Conservation (phyloP, 108 stramenopile species). For the Cyclotella baltica region DNA sequence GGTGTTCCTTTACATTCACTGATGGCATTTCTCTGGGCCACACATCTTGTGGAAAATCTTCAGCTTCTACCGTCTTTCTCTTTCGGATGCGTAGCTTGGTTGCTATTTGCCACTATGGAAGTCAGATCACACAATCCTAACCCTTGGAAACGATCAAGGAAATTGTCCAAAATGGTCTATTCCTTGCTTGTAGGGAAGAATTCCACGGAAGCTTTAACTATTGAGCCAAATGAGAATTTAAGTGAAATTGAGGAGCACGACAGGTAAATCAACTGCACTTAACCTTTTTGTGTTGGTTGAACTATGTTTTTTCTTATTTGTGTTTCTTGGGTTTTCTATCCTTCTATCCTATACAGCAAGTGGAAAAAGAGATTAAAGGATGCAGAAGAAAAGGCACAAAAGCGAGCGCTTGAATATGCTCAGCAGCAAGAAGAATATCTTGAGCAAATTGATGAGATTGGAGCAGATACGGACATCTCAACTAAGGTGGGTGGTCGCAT, state of each 20-base stretch:
- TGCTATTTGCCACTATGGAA: slow-evolving; percentile 58
- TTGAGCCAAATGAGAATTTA: slow-evolving; percentile 58
- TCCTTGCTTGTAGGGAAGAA: slow-evolving; percentile 55
- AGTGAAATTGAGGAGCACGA: slow-evolving; percentile 48
- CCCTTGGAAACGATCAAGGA: slow-evolving; percentile 61
- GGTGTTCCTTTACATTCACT: slow-evolving; percentile 70
- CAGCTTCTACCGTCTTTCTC: slow-evolving; percentile 70
- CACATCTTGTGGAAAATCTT: slow-evolving; percentile 68
- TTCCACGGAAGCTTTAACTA: slow-evolving; percentile 34
- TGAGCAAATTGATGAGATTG: slow-evolving; percentile 69
- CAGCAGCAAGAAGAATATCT: slow-evolving; percentile 54
- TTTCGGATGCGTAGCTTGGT: slow-evolving; percentile 57
- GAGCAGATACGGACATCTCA: slow-evolving; percentile 60
- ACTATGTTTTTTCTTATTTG: too few relatives aligned
- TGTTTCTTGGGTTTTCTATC: too few relatives aligned
- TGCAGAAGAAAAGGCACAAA: slow-evolving; percentile 57
- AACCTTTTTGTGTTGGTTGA: too few relatives aligned
- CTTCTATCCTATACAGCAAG: too few relatives aligned
- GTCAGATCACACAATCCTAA: slow-evolving; percentile 57
- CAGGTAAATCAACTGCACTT: too few relatives aligned
- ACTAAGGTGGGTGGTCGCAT: slow-evolving; percentile 54
- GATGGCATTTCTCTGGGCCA: slow-evolving; percentile 55
- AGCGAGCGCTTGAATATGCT: slow-evolving; percentile 43
- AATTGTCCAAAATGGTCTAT: slow-evolving; percentile 51
- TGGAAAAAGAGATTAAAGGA: slow-evolving; percentile 48